A percentile compares a stretch with the other conserved stretches of the same genome.
Evolutionary conservation across 331 rosid genomes (phyloP).

Genomic region (Rhamnella rubrinervis): DNA sequence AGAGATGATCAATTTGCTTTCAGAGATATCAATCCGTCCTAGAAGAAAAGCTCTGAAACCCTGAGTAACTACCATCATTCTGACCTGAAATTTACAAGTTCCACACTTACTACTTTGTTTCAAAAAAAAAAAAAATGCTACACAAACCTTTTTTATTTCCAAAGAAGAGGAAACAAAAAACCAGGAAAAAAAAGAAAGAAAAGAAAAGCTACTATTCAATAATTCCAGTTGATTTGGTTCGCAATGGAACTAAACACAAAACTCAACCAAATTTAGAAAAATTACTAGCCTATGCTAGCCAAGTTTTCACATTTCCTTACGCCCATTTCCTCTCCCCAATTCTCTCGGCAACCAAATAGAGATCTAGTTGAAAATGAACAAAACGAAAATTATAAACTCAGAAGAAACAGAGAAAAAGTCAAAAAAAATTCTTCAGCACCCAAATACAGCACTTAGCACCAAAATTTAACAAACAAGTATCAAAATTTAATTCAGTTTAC

Average conservation of each 20-base stretch:
- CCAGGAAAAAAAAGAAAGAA: background rate
- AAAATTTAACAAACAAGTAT: background rate
- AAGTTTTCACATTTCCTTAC: background rate
- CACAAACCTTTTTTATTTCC: slow-evolving; percentile 2
- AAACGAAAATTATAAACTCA: background rate
- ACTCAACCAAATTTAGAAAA: slow-evolving; percentile 8
- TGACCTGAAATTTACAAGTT: slow-evolving; percentile 29
- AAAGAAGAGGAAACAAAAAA: slow-evolving; percentile 6
- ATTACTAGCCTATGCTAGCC: background rate
- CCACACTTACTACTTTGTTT: slow-evolving; percentile 8
- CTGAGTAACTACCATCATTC: slow-evolving; percentile 10
- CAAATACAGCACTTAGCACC: background rate
- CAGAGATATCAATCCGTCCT: slow-evolving; percentile 26
- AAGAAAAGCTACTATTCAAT: slow-evolving; percentile 14
- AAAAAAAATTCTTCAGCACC: background rate
- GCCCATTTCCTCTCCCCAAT: background rate
- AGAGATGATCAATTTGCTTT: slow-evolving; percentile 21
- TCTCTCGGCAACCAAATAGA: slow-evolving; percentile 19
- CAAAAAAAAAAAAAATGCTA: background rate
- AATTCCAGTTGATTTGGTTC: background rate
- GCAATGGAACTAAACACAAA: background rate
- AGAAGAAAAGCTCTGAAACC: slow-evolving; percentile 19
- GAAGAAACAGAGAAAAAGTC: background rate
- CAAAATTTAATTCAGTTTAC: background rate
- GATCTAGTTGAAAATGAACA: background rate